Percentiles rank a stretch among this genome's conserved stretches.
Evolutionary conservation across 768 basidiomycete species (phyloP).

Genomic region (Lactarius pseudohatsudake): DNA sequence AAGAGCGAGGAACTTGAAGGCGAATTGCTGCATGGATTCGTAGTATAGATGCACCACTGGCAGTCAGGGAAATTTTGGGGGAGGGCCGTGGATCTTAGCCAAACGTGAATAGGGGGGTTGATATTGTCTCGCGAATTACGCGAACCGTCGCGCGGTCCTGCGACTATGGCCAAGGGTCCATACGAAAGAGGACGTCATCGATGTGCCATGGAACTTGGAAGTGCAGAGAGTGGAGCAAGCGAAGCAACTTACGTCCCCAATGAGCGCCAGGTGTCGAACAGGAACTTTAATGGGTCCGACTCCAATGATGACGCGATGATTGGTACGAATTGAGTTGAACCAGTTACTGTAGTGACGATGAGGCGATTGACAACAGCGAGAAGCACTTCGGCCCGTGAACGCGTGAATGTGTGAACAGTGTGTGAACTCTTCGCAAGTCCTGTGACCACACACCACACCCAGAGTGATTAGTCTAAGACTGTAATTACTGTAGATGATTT

Average conservation of each 20-base stretch:
- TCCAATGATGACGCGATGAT: not conserved
- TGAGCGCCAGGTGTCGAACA: not conserved
- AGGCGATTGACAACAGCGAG: not conserved
- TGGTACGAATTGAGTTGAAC: not conserved
- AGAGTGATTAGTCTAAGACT: no score
- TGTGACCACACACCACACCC: not conserved
- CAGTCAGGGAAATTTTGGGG: not conserved
- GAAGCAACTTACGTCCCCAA: not conserved
- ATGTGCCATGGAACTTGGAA: not conserved
- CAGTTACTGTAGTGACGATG: not conserved
- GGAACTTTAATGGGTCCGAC: not conserved
- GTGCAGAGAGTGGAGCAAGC: not conserved
- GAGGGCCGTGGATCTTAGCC: not conserved
- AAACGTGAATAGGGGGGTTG: not conserved
- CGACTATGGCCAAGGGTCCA: not conserved
- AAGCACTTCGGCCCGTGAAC: not conserved
- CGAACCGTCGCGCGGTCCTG: not conserved
- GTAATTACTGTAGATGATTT: no score
- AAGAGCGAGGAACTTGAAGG: conserved; percentile 1
- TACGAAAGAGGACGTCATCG: no score
- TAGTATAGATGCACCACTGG: not conserved
- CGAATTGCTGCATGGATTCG: not conserved
- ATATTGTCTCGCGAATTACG: not conserved
- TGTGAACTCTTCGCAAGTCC: not conserved
- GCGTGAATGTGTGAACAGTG: no score